Base-by-base conservation (phyloP, 2,329 filamentous ascomycete genomes). In the Microdochium bolleyi region DNA sequence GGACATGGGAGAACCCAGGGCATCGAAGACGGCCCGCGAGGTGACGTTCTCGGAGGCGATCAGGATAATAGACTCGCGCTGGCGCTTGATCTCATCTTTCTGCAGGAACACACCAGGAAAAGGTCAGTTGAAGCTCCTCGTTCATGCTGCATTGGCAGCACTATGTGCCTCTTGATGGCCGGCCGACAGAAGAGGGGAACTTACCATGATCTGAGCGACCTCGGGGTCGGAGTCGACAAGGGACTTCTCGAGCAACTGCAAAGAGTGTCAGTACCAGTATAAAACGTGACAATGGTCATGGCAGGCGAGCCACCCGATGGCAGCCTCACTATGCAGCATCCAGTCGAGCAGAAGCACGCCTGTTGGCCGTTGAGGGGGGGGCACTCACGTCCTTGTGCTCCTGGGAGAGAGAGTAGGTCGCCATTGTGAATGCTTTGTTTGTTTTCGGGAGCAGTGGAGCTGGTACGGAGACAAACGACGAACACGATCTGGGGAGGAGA, bases 41-140 rank as follows among this genome's bases (percentile, higher is more conserved):
- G 94, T 99, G 75, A 99, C 92, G 80, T 99, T 99, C 80, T 99
- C 94, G 53, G 94, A 97, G 67, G 94, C 92, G 66, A 99, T 99
- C 70, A 99, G 86, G 68, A 97, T 89, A 74, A 99, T 95, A 64
- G 92, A 97, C 81, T 99, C 92, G 73, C 90, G 87, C 80, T 99
- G 94, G 70, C 94, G 90, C 82, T 96, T 85, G 67, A 96, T 88
- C 77, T 97, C 92, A 65, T 88, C 84, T 79, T 89, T 88, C 88
- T 94, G 62, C 55, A 60, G 49, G 16, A 5, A 8, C 34, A 19
- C 11, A 16, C 7, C 11, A 8, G 14, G 34, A 14, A 5, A 24
- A 19, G 19, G 10, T 16, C 19, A 10, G 19, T 10, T 38, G 7
- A 19, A 46, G 41, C 22, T 19, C 22, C 16, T 3, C 21, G 41